phyloP scores from a whole-genome alignment of 1,139 yeast species.

The Pichia sp. region DNA sequence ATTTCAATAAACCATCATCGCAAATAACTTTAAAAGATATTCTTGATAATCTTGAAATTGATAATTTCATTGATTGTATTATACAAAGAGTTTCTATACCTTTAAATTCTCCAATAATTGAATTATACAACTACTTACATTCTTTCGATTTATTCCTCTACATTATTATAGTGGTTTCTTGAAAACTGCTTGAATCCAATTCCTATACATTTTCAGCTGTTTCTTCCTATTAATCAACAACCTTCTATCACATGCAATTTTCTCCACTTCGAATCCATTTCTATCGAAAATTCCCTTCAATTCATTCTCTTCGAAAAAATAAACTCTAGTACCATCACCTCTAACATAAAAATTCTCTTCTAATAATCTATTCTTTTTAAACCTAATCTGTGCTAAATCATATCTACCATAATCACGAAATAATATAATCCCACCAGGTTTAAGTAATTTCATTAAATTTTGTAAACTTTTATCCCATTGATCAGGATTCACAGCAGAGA shows the following conservation, averaged over 20 bases:
- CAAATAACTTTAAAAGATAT: background rate
- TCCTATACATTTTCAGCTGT: slow-evolving; percentile 89
- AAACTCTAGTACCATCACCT: slow-evolving; percentile 97
- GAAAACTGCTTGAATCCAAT: slow-evolving; percentile 94
- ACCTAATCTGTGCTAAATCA: slow-evolving; percentile 91
- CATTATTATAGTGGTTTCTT: slow-evolving; percentile 36
- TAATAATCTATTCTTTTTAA: slow-evolving; percentile 77
- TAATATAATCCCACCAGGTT: slow-evolving; percentile 86
- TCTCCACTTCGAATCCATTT: slow-evolving; percentile 51
- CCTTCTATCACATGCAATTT: slow-evolving; percentile 85
- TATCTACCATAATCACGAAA: slow-evolving; percentile 95
- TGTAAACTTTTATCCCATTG: slow-evolving; percentile 82
- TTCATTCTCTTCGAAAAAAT: slow-evolving; percentile 93
- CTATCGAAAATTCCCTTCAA: slow-evolving; percentile 58
- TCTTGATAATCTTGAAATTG: background rate
- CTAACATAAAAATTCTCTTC: slow-evolving; percentile 93
- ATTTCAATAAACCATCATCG: background rate
- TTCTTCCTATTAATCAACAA: slow-evolving; percentile 87
- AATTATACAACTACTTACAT: slow-evolving; percentile 47
- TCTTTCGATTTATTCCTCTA: slow-evolving; percentile 77
- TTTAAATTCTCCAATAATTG: slow-evolving; percentile 38
- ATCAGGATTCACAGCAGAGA: slow-evolving; percentile 83
- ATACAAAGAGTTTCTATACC: slow-evolving; percentile 60
- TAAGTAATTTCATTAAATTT: slow-evolving; percentile 64
- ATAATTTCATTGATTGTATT: too few species aligned